phyloP scores from a whole-genome alignment of 2,329 filamentous ascomycete genomes.

The Diplodia sapinea region DNA sequence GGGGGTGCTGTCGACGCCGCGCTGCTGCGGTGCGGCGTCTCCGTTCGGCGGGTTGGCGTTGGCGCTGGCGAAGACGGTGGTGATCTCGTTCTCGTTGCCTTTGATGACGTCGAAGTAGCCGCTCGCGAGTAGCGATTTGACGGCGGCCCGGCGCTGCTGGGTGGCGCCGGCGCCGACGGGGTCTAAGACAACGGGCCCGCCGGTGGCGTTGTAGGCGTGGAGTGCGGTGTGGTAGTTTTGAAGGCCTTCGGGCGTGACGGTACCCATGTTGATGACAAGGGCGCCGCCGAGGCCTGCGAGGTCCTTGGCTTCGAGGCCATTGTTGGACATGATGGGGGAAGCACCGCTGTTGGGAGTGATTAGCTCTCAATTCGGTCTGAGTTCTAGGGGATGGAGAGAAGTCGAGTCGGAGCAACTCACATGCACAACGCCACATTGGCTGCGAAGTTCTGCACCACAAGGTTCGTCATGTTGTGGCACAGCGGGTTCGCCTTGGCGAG shows the following conservation, averaged over 20 bases:
- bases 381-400: neutral
- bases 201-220: conserved; percentile 77
- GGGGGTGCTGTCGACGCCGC: conserved; percentile 78
- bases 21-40: conserved; percentile 60
- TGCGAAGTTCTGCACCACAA: conserved; percentile 93
- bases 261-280: conserved; percentile 94
- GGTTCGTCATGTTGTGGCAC: conserved; percentile 96
- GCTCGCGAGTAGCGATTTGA: conserved; percentile 70
- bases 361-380: neutral
- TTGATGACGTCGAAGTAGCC: conserved; percentile 91
- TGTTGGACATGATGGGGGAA: conserved; percentile 90
- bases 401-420: conserved; percentile 40
- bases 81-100: conserved; percentile 89
- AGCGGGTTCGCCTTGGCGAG: conserved; percentile 72
- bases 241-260: conserved; percentile 76
- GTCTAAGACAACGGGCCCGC: conserved; percentile 80
- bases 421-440: conserved; percentile 87
- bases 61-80: conserved; percentile 60
- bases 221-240: conserved; percentile 75
- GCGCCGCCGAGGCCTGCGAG: conserved; percentile 77
- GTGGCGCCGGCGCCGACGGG: conserved; percentile 92
- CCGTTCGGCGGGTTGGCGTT: neutral
- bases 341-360: conserved; percentile 60
- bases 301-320: conserved; percentile 80
- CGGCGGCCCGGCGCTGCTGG: conserved; percentile 70